Conservation (phyloP, 495 filamentous ascomycete genomes). For the Hypomontagnella monticulosa region DNA sequence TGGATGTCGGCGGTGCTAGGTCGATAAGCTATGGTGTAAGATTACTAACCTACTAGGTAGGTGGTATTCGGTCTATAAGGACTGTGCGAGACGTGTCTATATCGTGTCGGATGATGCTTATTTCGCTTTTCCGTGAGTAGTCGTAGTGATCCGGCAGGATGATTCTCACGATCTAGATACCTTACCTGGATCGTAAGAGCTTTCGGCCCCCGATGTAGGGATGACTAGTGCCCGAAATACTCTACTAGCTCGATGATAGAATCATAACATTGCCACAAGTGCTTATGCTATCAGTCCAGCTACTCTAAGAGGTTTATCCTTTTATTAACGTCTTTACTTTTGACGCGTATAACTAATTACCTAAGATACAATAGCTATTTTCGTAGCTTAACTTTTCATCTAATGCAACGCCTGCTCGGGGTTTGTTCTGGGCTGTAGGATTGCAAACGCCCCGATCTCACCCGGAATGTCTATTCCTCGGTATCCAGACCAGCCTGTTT, state of each 20-base stretch:
- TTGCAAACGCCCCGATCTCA: conserved; percentile 10
- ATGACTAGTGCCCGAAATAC: no score
- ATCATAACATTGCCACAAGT: background rate
- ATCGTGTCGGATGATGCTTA: conserved; percentile 2
- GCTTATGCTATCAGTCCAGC: background rate
- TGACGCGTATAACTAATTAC: background rate
- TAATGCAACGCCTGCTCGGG: conserved; percentile 14
- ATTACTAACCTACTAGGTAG: background rate
- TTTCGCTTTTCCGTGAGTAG: background rate
- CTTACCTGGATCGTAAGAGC: background rate
- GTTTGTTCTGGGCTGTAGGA: conserved; percentile 13
- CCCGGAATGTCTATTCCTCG: conserved; percentile 28
- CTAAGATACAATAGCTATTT: background rate
- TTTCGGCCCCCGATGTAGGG: no score
- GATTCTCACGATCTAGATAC: background rate
- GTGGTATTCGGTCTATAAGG: background rate
- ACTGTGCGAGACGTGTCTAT: conserved; percentile 21
- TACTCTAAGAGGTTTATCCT: background rate
- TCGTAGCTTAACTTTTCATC: conserved; percentile 10
- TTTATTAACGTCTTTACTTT: conserved; percentile 18
- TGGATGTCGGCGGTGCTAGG: background rate
- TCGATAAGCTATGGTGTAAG: background rate
- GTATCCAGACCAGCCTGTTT: conserved; percentile 59
- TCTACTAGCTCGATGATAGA: no score
- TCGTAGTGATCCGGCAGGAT: background rate